A percentile compares a stretch with the other conserved stretches of the same genome.
Conservation (phyloP, 2,329 filamentous ascomycete species). For the Microcera coccophila region DNA sequence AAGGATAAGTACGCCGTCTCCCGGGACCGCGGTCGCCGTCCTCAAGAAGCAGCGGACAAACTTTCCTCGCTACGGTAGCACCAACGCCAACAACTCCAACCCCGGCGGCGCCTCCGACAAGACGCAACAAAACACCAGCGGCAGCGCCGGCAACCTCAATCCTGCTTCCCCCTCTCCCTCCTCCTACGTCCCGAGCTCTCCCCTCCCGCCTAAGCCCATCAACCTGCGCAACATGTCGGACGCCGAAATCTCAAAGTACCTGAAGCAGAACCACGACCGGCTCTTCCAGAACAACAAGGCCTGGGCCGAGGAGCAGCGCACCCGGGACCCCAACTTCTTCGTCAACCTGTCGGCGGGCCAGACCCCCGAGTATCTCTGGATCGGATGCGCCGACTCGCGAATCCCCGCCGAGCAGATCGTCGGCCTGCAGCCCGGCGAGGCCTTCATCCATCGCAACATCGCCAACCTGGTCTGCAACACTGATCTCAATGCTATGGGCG, state of each 20-base stretch:
- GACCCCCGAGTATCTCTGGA: conserved; percentile 73
- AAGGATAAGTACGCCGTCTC: neutral
- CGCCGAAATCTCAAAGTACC: conserved; percentile 50
- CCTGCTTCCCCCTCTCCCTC: neutral
- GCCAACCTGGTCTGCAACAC: conserved; percentile 79
- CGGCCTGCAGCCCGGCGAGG: conserved; percentile 78
- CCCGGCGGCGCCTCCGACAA: neutral
- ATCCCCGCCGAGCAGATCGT: conserved; percentile 89
- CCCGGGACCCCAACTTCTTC: conserved; percentile 63
- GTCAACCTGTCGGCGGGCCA: conserved; percentile 60
- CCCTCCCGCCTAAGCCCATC: conserved; percentile 4
- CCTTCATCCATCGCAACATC: conserved; percentile 93
- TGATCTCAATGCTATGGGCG: conserved; percentile 75
- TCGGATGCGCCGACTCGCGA: conserved; percentile 86
- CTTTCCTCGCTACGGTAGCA: neutral
- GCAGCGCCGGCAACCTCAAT: neutral
- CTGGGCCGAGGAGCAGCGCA: conserved; percentile 59
- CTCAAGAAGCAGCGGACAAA: neutral
- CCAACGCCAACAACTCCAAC: too few species aligned
- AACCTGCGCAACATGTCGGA: conserved; percentile 32
- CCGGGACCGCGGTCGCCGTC: neutral
- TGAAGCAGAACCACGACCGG: conserved; percentile 60
- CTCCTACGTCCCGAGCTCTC: conserved; percentile 5
- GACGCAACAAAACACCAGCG: neutral
- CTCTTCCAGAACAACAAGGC: conserved; percentile 66